These are phyloP conservation scores for Aspergillus sp. DNA, from an alignment of 2,329 filamentous ascomycete genomes.

Conservation along the genomic window DNA sequence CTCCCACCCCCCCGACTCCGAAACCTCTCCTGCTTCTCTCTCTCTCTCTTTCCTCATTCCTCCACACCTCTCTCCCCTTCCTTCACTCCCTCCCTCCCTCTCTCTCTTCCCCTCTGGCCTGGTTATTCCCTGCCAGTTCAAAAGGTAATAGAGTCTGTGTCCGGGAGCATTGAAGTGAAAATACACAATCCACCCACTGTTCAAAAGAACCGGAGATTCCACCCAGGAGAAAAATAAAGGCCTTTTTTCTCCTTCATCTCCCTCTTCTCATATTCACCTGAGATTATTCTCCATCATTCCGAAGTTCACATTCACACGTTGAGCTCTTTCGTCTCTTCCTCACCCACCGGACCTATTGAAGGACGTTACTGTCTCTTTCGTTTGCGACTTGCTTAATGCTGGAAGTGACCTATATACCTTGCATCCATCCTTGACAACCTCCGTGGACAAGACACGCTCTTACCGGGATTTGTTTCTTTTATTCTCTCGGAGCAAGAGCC, in stretches of 20 bases:
- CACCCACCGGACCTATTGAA: slow-evolving; percentile 3
- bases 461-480: slow-evolving; percentile 23
- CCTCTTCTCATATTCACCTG: slow-evolving; percentile 3
- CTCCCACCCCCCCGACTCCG: slow-evolving; percentile 7
- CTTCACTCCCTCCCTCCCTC: slow-evolving; percentile 9
- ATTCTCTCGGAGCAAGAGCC: slow-evolving; percentile 16
- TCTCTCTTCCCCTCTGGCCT: slow-evolving; percentile 13
- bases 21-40: slow-evolving; percentile 13
- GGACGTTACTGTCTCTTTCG: slow-evolving; percentile 16
- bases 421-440: slow-evolving; percentile 14
- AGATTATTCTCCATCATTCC: slow-evolving; percentile 15
- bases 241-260: neutral
- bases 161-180: slow-evolving; percentile 7
- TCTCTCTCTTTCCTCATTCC: slow-evolving; percentile 11
- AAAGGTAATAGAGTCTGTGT: slow-evolving; percentile 3
- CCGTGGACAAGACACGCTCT: slow-evolving; percentile 20
- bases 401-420: slow-evolving; percentile 16
- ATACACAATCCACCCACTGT: neutral
- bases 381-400: slow-evolving; percentile 16
- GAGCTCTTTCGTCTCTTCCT: slow-evolving; percentile 7
- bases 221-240: slow-evolving; percentile 4
- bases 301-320: slow-evolving; percentile 28
- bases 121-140: slow-evolving; percentile 19
- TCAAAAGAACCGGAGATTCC: slow-evolving; percentile 10
- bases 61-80: slow-evolving; percentile 3